Evolutionary conservation across 2,329 filamentous ascomycete species (phyloP).

Genomic region (Aspergillus ibericus): DNA sequence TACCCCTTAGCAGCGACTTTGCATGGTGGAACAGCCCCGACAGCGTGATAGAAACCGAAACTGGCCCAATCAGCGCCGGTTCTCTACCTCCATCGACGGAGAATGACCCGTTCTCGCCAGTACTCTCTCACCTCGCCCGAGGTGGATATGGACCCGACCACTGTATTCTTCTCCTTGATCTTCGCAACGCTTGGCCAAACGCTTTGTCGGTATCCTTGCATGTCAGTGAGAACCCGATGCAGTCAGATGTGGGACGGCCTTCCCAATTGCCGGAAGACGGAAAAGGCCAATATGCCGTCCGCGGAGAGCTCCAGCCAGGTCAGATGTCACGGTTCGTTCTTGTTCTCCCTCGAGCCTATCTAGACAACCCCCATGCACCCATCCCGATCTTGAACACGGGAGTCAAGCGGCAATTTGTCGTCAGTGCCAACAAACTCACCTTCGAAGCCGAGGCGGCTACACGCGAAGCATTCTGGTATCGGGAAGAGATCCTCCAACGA

Average conservation of each 20-base stretch:
- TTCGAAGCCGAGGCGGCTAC: constrained; percentile 75
- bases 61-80: constrained; percentile 9
- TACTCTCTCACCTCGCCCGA: constrained; percentile 45
- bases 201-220: constrained; percentile 67
- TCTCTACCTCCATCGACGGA: constrained; percentile 25
- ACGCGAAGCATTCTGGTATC: constrained; percentile 88
- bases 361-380: constrained; percentile 72
- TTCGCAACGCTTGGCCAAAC: constrained; percentile 87
- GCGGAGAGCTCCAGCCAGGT: constrained; percentile 55
- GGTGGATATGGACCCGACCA: constrained; percentile 58
- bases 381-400: constrained; percentile 79
- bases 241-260: neutral
- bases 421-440: constrained; percentile 75
- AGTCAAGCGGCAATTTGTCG: constrained; percentile 88
- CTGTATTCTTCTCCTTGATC: constrained; percentile 77
- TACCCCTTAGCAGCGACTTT: constrained; percentile 69
- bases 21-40: constrained; percentile 58
- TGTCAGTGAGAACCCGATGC: constrained; percentile 36
- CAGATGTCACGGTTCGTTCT: constrained; percentile 72
- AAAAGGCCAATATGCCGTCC: constrained; percentile 33
- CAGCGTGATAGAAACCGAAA: constrained; percentile 5
- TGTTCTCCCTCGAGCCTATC: constrained; percentile 71
- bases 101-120: constrained; percentile 46
- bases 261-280: constrained; percentile 13
- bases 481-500: constrained; percentile 72